These are phyloP conservation scores for Acacia crassicarpa DNA, from an alignment of 306 rosid genomes.

Conservation along the genomic window DNA sequence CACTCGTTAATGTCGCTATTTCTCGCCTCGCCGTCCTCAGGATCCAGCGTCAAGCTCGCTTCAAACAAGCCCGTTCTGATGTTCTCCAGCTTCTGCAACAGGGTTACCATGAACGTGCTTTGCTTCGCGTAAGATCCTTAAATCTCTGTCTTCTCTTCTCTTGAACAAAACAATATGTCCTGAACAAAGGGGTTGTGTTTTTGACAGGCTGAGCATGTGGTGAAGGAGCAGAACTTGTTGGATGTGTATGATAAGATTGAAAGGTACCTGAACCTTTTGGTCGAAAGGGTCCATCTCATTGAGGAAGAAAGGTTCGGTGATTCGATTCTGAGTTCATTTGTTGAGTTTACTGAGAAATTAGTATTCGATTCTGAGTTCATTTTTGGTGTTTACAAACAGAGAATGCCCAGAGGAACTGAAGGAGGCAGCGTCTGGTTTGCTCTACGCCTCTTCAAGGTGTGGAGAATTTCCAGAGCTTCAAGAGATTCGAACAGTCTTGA, in stretches of 20 bases:
- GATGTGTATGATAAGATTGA: slow-evolving; percentile 74
- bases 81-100: slow-evolving; percentile 68
- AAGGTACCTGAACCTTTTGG: slow-evolving; percentile 62
- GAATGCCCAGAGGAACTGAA: slow-evolving; percentile 79
- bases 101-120: slow-evolving; percentile 76
- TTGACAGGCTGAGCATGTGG: slow-evolving; percentile 72
- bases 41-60: slow-evolving; percentile 62
- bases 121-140: slow-evolving; percentile 62
- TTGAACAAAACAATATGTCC: background rate
- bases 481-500: slow-evolving; percentile 68
- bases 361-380: background rate
- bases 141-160: background rate
- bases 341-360: background rate
- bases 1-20: slow-evolving; percentile 55
- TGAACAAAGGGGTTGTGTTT: background rate
- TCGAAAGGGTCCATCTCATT: slow-evolving; percentile 77
- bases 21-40: slow-evolving; percentile 74
- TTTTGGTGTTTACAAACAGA: slow-evolving; percentile 43
- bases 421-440: slow-evolving; percentile 75
- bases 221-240: slow-evolving; percentile 81
- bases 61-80: slow-evolving; percentile 62
- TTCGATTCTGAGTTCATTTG: background rate
- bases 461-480: slow-evolving; percentile 96
- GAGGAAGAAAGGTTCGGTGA: slow-evolving; percentile 72
- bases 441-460: slow-evolving; percentile 82